Evolutionary conservation across 108 stramenopile genomes (phyloP), one percentile per base, ranked within the genome.

Genomic region (Fragilaria crotonensis): DNA sequence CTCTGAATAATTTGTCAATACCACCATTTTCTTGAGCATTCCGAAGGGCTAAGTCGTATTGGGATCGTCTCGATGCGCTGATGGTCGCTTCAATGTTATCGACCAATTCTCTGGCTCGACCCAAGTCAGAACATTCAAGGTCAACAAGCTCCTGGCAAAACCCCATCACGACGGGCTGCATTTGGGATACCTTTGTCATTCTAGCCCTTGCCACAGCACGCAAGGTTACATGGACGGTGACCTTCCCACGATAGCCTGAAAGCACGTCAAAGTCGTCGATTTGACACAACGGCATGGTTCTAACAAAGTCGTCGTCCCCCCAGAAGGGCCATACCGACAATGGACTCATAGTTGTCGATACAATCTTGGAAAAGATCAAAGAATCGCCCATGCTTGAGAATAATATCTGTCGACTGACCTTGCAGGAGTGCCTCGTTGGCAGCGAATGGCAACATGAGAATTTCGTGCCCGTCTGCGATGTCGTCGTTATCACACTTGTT

Each of bases 371-470:
- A 33, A 3, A 63, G 46, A 22, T 63, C 62, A 21, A 48, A 44
- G 19, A 48, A 63, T 4, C 62, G 51, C 33, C 62, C 62, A 19
- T 63, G 52, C 50, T 63, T 63, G 22, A 63, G 31, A n/a, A 54
- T 30, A 3, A 63, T 14, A 5, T 3, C 4, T 18, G 14, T 32
- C 7, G 62, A 32, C 19, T 63, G 52, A 54, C 62, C 62, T 23
- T n/a, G 20, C 14, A 48, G 3, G 20, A 63, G 50, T 5, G 46
- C 46, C 17, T 63, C 62, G 9, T n/a, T 14, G 11, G 36, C 26
- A 19, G 62, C 30, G 45, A 63, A 63, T 4, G 62, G 52, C 9
- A 63, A 53, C 19, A 63, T n/a, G n/a, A n/a, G n/a, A n/a, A n/a
- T 22, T 20, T 19, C 14, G 25, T 18, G 41, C 25, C 44, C 36